Conservation (phyloP, 139 green algal species). For the Picochlorum sp. region DNA sequence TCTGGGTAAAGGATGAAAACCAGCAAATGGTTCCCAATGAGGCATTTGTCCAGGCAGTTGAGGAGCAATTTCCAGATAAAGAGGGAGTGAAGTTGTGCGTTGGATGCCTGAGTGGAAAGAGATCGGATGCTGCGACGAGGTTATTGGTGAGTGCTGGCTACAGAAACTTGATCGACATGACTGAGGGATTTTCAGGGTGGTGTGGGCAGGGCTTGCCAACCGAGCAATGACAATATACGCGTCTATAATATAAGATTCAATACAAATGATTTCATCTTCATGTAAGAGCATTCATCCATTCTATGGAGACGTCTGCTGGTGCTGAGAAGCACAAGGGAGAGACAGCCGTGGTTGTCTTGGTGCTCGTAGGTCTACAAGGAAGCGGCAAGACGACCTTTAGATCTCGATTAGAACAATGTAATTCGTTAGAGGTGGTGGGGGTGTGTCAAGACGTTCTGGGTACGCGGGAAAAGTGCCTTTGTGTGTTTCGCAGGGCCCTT, state of each 20-base stretch:
- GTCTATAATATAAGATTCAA: not conserved
- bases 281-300: not conserved
- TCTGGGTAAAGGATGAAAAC: conserved; percentile 15
- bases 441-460: conserved; percentile 59
- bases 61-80: conserved; percentile 3
- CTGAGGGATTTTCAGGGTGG: conserved; percentile 12
- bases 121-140: conserved; percentile 1
- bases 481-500: conserved; percentile 30
- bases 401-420: conserved; percentile 17
- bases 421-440: conserved; percentile 20
- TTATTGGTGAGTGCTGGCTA: conserved; percentile 18
- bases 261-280: not conserved
- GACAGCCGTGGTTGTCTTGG: conserved; percentile 22
- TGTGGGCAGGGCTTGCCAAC: not conserved
- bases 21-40: conserved; percentile 10
- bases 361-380: conserved; percentile 30
- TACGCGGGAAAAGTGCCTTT: conserved; percentile 53
- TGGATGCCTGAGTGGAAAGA: conserved; percentile 13
- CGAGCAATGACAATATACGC: not conserved
- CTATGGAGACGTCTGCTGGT: not conserved
- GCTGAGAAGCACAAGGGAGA: not conserved
- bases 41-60: conserved; percentile 10
- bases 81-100: conserved; percentile 3
- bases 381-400: conserved; percentile 64
- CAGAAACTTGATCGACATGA: conserved; percentile 15